A percentile compares a stretch with the other conserved stretches of the same genome.
phyloP scores from a whole-genome alignment of 345 rosid genomes.

The Hibiscus tridactylites region DNA sequence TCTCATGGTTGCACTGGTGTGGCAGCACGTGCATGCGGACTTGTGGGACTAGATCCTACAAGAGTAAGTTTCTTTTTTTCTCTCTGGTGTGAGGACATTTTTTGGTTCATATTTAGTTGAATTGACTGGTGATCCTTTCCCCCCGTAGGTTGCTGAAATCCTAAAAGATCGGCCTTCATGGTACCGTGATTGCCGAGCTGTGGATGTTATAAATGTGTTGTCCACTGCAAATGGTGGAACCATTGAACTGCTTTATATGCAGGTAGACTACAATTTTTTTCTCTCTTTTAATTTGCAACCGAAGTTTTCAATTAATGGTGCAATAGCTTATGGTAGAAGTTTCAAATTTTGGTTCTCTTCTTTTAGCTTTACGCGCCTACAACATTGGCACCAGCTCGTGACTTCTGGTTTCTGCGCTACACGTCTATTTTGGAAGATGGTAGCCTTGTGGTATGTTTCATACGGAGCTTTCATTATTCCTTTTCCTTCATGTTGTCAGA shows the following conservation, averaged over 20 bases:
- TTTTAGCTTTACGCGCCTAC: constrained; percentile 88
- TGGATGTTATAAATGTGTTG: constrained; percentile 74
- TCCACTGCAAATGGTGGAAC: constrained; percentile 94
- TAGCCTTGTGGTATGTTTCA: constrained; percentile 76
- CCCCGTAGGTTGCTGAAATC: constrained; percentile 81
- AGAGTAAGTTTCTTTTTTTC: constrained; percentile 46
- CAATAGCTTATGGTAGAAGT: background rate
- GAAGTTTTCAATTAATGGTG: background rate
- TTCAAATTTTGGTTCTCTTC: background rate
- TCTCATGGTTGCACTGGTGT: constrained; percentile 98
- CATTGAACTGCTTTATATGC: constrained; percentile 91
- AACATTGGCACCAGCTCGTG: constrained; percentile 95
- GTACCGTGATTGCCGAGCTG: constrained; percentile 91
- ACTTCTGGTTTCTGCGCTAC: constrained; percentile 95
- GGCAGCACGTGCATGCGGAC: constrained; percentile 99
- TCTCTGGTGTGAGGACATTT: background rate
- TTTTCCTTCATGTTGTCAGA: background rate
- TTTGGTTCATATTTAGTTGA: background rate
- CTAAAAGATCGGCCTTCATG: constrained; percentile 90
- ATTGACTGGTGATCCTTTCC: background rate
- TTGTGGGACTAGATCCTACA: constrained; percentile 95
- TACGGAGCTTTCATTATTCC: background rate
- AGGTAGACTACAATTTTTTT: constrained; percentile 30
- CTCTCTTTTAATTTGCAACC: background rate
- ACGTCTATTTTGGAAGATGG: constrained; percentile 94